Evolutionary conservation across 768 basidiomycete species (phyloP), one percentile per base, ranked within the genome.

Genomic region (Heimioporus sp.): DNA sequence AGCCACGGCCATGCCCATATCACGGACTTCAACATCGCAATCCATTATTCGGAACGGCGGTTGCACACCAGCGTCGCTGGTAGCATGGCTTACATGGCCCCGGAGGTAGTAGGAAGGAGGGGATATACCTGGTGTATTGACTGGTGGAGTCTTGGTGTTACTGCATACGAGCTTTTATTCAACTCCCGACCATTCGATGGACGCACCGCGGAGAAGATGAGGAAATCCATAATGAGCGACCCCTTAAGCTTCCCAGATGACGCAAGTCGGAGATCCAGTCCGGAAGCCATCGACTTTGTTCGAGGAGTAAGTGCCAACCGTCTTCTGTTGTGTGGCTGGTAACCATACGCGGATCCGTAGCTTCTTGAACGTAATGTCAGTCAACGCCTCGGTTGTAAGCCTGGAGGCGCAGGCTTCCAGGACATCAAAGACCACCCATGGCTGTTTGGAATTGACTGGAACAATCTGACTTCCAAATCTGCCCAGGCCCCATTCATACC

Each of bases 31-130:
- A 99, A 99, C 64, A 94, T 99, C 58, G 97, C 96, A 20, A 96
- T 98, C 9, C 96, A 98, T 69, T 98, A 93, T 67, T 96, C 95
- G 11, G 90, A 92, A 53, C 80, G 87, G 47, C 81, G 95, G 34
- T 64, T 89, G 54, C 87, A 98, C 69, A 93, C 91, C 0, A 92
- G 91, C 53, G 90, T 99, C 15, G 96, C 97, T 8, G 97, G 97
- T 4, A 94, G 91, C 64, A 95, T 99, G 92, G 96, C 97, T 0
- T 99, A 99, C 73, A 99, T 99, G 97, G 95, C 95, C 10, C 95
- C 96, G 0, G 93, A 99, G 69, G 88, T 99, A n/a, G 78, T 98
- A 40, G 83, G 81, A 46, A 86, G 90, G 64, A 87, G 85, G 63
- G 97, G 97, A 15, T 99, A 99, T 69, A 88, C 89, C 4, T 94